phyloP scores from a whole-genome alignment of 2,329 filamentous ascomycete genomes.

The Pyricularia grisea region DNA sequence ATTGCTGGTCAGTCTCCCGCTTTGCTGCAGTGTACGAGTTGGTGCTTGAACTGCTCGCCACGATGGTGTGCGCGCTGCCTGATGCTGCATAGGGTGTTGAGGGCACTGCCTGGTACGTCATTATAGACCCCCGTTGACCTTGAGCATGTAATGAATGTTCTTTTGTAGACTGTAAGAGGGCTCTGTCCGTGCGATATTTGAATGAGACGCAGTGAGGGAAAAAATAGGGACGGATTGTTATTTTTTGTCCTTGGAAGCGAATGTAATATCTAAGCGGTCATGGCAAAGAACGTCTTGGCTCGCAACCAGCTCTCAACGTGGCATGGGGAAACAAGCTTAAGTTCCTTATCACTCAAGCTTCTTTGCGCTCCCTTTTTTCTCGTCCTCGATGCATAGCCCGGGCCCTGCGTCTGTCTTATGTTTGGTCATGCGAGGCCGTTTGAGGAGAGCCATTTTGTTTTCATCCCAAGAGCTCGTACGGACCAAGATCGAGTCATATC shows the following conservation, averaged over 20 bases:
- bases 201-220: neutral
- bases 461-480: neutral
- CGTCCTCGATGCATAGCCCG: neutral
- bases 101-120: neutral
- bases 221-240: neutral
- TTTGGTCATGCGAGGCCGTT: neutral
- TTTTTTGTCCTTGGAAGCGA: neutral
- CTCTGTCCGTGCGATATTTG: neutral
- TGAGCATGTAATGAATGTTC: neutral
- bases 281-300: neutral
- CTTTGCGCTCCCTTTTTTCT: neutral
- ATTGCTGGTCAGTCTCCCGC: neutral
- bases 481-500: neutral
- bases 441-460: neutral
- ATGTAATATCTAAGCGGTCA: neutral
- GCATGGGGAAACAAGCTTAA: neutral
- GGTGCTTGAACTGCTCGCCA: slow-evolving; percentile 4
- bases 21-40: neutral
- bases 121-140: neutral
- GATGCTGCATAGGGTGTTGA: neutral
- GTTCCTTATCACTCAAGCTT: neutral
- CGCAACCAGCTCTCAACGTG: neutral
- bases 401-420: neutral
- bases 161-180: neutral
- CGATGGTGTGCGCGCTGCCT: slow-evolving; percentile 4